phyloP scores from a whole-genome alignment of 208 protist species.

The Acanthamoeba healyi region DNA sequence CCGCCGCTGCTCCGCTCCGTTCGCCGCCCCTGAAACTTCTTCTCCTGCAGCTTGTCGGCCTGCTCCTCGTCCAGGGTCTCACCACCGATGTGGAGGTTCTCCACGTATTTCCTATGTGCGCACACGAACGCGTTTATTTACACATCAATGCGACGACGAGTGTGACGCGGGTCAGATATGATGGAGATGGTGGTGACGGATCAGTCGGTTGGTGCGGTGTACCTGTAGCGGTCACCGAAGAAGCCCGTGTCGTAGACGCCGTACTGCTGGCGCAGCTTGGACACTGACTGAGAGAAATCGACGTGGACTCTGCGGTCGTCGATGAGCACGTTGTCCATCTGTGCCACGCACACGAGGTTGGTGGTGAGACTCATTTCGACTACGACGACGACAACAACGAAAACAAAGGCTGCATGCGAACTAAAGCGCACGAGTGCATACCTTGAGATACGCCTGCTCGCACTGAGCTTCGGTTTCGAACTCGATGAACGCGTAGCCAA shows the following conservation, averaged over 20 bases:
- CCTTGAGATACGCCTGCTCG: slow-evolving; percentile 74
- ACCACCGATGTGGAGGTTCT: not conserved
- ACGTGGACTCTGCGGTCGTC: slow-evolving; percentile 99
- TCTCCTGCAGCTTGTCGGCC: slow-evolving; percentile 32
- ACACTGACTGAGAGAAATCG: slow-evolving; percentile 97
- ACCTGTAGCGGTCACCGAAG: slow-evolving; percentile 51
- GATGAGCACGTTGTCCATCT: slow-evolving; percentile 98
- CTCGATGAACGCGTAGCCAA: slow-evolving; percentile 99
- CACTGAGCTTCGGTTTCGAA: slow-evolving; percentile 94
- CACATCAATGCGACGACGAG: too few relatives aligned
- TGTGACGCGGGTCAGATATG: too few relatives aligned
- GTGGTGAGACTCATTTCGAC: not conserved
- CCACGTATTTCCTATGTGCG: slow-evolving; percentile 2
- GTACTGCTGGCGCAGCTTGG: slow-evolving; percentile 88
- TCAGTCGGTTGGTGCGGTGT: not conserved
- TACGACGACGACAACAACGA: not conserved
- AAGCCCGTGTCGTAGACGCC: slow-evolving; percentile 53
- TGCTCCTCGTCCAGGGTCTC: slow-evolving; percentile 19
- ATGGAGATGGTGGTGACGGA: too few relatives aligned
- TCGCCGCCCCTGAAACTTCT: not conserved
- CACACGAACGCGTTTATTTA: not conserved
- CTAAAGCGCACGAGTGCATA: not conserved
- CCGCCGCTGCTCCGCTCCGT: not conserved
- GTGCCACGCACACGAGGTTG: slow-evolving; percentile 50
- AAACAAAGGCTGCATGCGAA: not conserved